phyloP scores from a whole-genome alignment of 371 early-diverging fungal genomes.

The Blyttiomyces sp. region DNA sequence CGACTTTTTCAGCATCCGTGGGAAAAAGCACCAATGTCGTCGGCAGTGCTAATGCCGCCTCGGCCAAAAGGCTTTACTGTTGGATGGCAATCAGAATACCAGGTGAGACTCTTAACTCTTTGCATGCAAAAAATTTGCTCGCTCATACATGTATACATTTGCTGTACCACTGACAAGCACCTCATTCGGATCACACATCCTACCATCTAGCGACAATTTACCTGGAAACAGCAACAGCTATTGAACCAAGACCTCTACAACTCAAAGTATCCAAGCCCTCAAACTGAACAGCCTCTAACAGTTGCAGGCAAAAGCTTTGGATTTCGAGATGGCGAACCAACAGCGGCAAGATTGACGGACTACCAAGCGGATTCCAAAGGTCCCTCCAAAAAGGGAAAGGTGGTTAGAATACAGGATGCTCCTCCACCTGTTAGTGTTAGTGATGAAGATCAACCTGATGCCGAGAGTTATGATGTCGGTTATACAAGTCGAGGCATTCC shows the following conservation, averaged over 20 bases:
- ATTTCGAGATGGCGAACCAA: too few relatives aligned
- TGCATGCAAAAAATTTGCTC: not conserved
- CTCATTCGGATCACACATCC: not conserved
- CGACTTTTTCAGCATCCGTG: too few relatives aligned
- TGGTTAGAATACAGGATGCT: too few relatives aligned
- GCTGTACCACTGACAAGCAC: not conserved
- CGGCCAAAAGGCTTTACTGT: too few relatives aligned
- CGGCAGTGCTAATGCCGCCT: too few relatives aligned
- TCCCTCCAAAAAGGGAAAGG: not conserved
- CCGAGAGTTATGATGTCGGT: too few relatives aligned
- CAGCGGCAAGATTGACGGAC: too few relatives aligned
- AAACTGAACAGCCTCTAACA: not conserved
- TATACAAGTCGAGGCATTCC: too few relatives aligned
- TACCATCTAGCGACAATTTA: slow-evolving; percentile 8
- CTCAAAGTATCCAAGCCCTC: not conserved
- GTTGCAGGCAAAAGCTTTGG: too few relatives aligned
- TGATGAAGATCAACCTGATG: too few relatives aligned
- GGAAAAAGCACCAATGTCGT: too few relatives aligned
- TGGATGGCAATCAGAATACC: slow-evolving; percentile 14
- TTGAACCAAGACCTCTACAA: not conserved
- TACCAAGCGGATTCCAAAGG: not conserved
- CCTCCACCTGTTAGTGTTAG: too few relatives aligned
- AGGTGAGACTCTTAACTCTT: slow-evolving; percentile 5
- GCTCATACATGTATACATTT: not conserved
- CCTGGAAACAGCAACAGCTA: slow-evolving; percentile 4